Evolutionary conservation across 2,329 filamentous ascomycete genomes (phyloP).

Genomic region (Aspergillus niger): DNA sequence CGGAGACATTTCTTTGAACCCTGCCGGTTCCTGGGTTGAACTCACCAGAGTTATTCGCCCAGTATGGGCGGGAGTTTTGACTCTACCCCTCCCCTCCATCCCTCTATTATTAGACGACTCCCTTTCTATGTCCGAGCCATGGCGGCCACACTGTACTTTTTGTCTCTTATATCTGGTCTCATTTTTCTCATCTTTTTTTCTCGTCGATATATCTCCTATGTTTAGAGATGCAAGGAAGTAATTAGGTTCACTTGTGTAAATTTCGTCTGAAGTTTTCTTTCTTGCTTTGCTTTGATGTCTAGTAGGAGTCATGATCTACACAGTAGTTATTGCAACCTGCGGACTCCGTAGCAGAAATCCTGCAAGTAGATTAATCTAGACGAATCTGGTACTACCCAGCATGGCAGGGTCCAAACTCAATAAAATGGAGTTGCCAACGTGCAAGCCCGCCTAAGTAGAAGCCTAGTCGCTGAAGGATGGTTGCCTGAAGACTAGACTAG

Average conservation of each 20-base stretch:
- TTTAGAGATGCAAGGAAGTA: constrained; percentile 41
- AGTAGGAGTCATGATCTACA: not conserved
- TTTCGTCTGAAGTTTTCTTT: constrained; percentile 10
- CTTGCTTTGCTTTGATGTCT: not conserved
- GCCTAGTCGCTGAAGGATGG: not conserved
- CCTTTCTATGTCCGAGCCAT: constrained; percentile 13
- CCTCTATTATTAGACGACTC: constrained; percentile 8
- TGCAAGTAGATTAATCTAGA: not conserved
- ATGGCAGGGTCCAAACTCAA: not conserved
- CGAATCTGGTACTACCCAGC: not conserved
- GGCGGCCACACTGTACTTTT: constrained; percentile 30
- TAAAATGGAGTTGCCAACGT: not conserved
- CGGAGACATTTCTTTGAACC: constrained; percentile 3
- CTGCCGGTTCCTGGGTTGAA: constrained; percentile 3
- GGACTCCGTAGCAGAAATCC: not conserved
- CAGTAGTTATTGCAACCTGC: not conserved
- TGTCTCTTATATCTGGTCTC: not conserved
- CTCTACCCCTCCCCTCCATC: not conserved
- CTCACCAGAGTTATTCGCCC: not conserved
- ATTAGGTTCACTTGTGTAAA: constrained; percentile 38
- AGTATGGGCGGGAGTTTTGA: not conserved
- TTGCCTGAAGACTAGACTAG: not conserved
- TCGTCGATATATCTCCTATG: constrained; percentile 22
- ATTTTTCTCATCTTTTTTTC: constrained; percentile 24
- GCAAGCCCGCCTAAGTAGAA: not conserved